Base-by-base conservation (phyloP, 495 filamentous ascomycete species). In the Aspergillus taichungensis region DNA sequence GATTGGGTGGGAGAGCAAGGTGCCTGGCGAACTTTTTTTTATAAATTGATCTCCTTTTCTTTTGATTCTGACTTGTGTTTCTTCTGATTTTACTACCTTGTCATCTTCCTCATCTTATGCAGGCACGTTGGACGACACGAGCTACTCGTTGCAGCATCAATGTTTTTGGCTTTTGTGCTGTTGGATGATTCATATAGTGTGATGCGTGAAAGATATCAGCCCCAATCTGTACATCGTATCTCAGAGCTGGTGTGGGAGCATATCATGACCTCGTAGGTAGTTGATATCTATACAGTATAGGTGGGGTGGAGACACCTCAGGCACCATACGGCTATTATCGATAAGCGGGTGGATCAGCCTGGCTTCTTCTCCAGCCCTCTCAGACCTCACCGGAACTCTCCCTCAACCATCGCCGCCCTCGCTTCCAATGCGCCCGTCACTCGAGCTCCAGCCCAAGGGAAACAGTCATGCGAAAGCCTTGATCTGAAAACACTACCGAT, bases 271-370 rank as follows among this genome's bases (percentile, higher is more conserved):
- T 24, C 18, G 18, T 4, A 24, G 18, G 18, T 24, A 24, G 18
- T 24, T 24, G 18, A 24, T 24, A 4, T 24, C n/a, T 40, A 40
- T 14, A 40, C 18, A 38, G 10, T 38, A 18, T 14, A n/a, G 18
- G 8, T 14, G 36, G 18, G 18, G 18, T 24, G 18, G 1, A 24
- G 18, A 24, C 18, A 24, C 18, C 18, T 24, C 18, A 24, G 18
- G 18, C 18, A 24, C 18, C 18, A 24, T 4, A 24, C 18, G 18
- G 4, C 4, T 4, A 24, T 24, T 59, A 56, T 57, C 57, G 57
- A 60, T 60, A 60, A 60, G 57, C 54, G 53, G 49, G 55, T 54
- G 55, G 52, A 52, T 43, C 47, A 7, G 8, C 45, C 12, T 24
- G 18, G 11, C 45, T 13, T 28, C 9, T 14, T 35, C 9, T 41